Conservation (phyloP, 495 filamentous ascomycete species). For the Xeromyces bisporus region DNA sequence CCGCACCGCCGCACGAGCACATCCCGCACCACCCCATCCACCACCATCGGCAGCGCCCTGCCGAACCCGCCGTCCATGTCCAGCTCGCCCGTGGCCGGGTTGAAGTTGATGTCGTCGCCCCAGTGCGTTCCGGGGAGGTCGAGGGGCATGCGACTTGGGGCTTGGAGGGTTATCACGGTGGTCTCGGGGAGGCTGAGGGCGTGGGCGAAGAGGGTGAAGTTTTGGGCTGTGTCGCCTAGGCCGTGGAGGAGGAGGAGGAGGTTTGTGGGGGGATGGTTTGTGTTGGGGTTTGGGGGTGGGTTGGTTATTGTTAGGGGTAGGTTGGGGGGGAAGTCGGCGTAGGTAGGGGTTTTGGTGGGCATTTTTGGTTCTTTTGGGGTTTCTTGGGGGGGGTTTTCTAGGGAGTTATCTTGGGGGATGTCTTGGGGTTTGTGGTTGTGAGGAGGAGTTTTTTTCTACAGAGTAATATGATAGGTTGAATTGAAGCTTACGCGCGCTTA, state of each 20-base stretch:
- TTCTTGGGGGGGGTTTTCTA: no score
- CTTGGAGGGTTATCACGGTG: slow-evolving; percentile 57
- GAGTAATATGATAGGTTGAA: no score
- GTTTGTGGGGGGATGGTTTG: slow-evolving; percentile 36
- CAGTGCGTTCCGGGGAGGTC: slow-evolving; percentile 71
- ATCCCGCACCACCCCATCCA: slow-evolving; percentile 39
- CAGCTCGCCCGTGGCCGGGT: slow-evolving; percentile 40
- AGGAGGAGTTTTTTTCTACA: no score
- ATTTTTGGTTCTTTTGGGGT: slow-evolving; percentile 12
- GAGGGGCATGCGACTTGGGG: slow-evolving; percentile 54
- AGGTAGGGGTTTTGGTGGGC: slow-evolving; percentile 20
- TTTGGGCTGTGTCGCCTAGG: slow-evolving; percentile 56
- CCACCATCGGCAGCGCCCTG: slow-evolving; percentile 31
- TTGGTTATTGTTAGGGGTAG: slow-evolving; percentile 29
- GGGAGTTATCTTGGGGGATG: no score
- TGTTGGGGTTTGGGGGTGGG: slow-evolving; percentile 15
- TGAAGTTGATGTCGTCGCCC: slow-evolving; percentile 75
- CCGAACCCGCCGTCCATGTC: slow-evolving; percentile 69
- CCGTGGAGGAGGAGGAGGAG: slow-evolving; percentile 84
- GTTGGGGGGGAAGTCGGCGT: slow-evolving; percentile 34
- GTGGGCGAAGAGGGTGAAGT: slow-evolving; percentile 57
- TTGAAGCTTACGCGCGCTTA: no score
- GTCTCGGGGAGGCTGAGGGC: slow-evolving; percentile 70
- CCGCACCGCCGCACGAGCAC: slow-evolving; percentile 51
- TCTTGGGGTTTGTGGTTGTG: no score